Base-by-base conservation (phyloP, 2,329 filamentous ascomycete genomes). In the Chlorencoelia australis region DNA sequence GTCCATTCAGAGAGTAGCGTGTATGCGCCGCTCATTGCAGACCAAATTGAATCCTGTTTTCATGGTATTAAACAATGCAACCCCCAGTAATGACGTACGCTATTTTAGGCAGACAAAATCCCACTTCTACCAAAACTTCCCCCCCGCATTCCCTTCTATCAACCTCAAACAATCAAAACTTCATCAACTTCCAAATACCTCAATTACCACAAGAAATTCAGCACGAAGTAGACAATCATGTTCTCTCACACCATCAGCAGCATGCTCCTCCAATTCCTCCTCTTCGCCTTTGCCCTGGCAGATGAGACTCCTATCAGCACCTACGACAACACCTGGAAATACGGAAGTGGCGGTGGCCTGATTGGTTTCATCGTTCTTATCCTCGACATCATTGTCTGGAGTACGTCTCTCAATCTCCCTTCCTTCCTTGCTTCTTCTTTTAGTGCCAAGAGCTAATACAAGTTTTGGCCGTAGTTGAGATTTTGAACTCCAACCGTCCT, bases 401-500 rank as follows among this genome's bases (percentile, higher is more conserved):
- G 75, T 79, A 63, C 18, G 73, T 64, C 8, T 3, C n/a, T n/a
- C n/a, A n/a, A n/a, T n/a, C n/a, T n/a, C 20, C 14, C 7, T 8
- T n/a, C 8, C n/a, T 1, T 11, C 15, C 30, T 4, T 19, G 11
- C 24, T 7, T 30, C 5, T 19, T n/a, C 24, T 7, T 30, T 4
- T 4, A 2, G 11, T 5, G 10, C 6, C 24, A 6, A n/a, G 14
- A 8, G 3, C 6, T n/a, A 4, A 27, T 4, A 4, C 13, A 15
- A 30, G 13, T 29, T 37, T 2, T 11, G n/a, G 24, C 17, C 44
- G 14, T 45, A 79, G 75, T 79, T 48, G 75, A 79, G 59, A 69
- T 79, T 45, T 59, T 79, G 39, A 72, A 78, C 57, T 79, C 74
- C 26, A 75, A 69, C 57, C 73, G 75, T 41, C 66, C 73, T 4